A percentile compares a stretch with the other conserved stretches of the same genome.
Evolutionary conservation across 805 yeast species (phyloP).

Genomic region (Ogataea wickerhamii): DNA sequence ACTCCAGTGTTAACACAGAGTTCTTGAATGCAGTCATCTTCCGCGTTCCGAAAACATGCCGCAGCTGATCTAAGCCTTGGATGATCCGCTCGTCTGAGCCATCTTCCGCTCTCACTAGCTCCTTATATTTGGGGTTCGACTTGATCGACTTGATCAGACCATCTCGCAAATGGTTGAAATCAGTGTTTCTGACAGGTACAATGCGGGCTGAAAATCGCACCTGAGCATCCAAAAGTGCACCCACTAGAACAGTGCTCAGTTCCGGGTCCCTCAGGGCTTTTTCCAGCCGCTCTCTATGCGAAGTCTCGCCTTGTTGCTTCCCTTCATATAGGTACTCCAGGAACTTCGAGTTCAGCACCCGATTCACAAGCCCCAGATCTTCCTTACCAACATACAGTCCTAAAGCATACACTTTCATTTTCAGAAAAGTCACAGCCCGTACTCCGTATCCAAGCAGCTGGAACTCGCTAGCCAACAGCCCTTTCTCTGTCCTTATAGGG

Average conservation of each 20-base stretch:
- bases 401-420: slow-evolving; percentile 80
- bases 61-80: slow-evolving; percentile 62
- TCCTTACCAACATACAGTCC: slow-evolving; percentile 73
- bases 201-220: slow-evolving; percentile 69
- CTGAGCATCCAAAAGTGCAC: slow-evolving; percentile 53
- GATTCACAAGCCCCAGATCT: slow-evolving; percentile 44
- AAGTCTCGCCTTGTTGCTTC: slow-evolving; percentile 4
- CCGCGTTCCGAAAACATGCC: slow-evolving; percentile 52
- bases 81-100: slow-evolving; percentile 33
- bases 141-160: slow-evolving; percentile 80
- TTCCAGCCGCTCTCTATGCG: slow-evolving; percentile 39
- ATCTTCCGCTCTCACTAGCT: slow-evolving; percentile 39
- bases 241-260: slow-evolving; percentile 50
- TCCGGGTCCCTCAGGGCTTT: slow-evolving; percentile 48
- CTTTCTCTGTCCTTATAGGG: slow-evolving; percentile 20
- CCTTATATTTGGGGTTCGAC: slow-evolving; percentile 59
- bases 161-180: slow-evolving; percentile 83
- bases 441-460: slow-evolving; percentile 75
- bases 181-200: slow-evolving; percentile 86
- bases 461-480: slow-evolving; percentile 32
- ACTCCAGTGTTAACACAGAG: slow-evolving; percentile 59
- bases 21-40: slow-evolving; percentile 75
- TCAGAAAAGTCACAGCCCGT: slow-evolving; percentile 76
- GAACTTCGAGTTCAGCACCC: slow-evolving; percentile 42
- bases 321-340: slow-evolving; percentile 32